Evolutionary conservation across 257 asterid genomes (phyloP), one percentile per base, ranked within the genome.

Genomic region (Craterostigma plantagineum): DNA sequence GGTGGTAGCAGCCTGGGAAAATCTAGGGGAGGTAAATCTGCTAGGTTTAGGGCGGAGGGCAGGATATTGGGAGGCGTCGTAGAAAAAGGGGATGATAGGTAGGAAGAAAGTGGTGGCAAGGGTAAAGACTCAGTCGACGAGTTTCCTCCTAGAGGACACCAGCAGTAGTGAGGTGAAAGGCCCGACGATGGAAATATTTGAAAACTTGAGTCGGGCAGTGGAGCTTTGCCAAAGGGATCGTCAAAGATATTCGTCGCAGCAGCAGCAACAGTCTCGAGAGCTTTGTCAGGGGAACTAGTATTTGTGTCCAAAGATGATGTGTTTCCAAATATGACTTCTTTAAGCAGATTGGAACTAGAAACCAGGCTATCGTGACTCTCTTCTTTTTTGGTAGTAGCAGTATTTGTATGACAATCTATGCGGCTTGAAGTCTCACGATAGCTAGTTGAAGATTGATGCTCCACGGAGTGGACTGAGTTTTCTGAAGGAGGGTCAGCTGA

Each of bases 111-210:
- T 34, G 83, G 76, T 30, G 92, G 92, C 4, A 82, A 52, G 34
- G 84, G 59, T 0, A 65, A 46, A 18, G 79, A 45, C 41, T 74
- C 82, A 0, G 68, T 27, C n/a, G 72, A 60, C 4, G 81, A 58
- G 9, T 85, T 66, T 17, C 66, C 76, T 52, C 62, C 67, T 13
- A 91, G 77, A 43, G 96, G 97, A 38, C 97, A 86, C 91, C 93
- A 79, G 66, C 94, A 82, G 56, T 82, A 87, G 44, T 63, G 70
- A 49, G 95, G 95, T 48, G 95, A 68, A 43, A 71, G 43, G 9
- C 70, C 59, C 15, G 76, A 53, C 1, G 81, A 53, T 15, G 69
- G 57, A 51, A 34, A 75, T 65, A 65, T 36, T 53, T 57, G 63
- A 9, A 47, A 44, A 50, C 67, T 75, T 7, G 70, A 67, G 57